Evolutionary conservation across 345 rosid species (phyloP).

Genomic region (Corchorus olitorius): DNA sequence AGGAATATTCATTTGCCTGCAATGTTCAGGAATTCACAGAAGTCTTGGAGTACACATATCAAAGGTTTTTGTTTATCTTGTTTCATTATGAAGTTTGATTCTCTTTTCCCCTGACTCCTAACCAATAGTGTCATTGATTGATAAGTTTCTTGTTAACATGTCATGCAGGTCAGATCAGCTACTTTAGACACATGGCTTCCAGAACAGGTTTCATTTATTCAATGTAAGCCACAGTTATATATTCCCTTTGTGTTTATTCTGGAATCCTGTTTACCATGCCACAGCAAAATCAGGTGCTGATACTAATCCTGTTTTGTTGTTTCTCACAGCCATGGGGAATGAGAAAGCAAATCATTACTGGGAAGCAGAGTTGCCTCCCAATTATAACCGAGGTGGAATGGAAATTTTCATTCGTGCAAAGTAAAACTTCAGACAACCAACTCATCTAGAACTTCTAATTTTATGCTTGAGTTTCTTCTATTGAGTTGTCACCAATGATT

Average conservation of each 20-base stretch:
- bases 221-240: constrained; percentile 53
- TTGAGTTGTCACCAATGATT: constrained; percentile 13
- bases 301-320: constrained; percentile 16
- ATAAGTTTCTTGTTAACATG: not conserved
- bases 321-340: constrained; percentile 72
- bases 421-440: constrained; percentile 46
- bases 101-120: not conserved
- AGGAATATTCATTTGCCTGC: constrained; percentile 97
- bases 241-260: not conserved
- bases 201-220: constrained; percentile 79
- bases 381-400: constrained; percentile 68
- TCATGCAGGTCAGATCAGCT: constrained; percentile 78
- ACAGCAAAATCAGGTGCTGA: constrained; percentile 11
- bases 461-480: constrained; percentile 22
- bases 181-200: constrained; percentile 99
- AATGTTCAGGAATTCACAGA: constrained; percentile 90
- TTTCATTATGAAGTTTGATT: constrained; percentile 1
- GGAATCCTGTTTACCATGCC: not conserved
- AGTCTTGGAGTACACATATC: constrained; percentile 98
- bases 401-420: constrained; percentile 83
- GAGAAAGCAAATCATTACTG: constrained; percentile 77
- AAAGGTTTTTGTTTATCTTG: constrained; percentile 48
- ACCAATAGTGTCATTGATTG: not conserved
- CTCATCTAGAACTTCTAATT: constrained; percentile 19
- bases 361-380: constrained; percentile 94